phyloP scores from a whole-genome alignment of 371 early-diverging fungal species.

The Mortierella sp. region DNA sequence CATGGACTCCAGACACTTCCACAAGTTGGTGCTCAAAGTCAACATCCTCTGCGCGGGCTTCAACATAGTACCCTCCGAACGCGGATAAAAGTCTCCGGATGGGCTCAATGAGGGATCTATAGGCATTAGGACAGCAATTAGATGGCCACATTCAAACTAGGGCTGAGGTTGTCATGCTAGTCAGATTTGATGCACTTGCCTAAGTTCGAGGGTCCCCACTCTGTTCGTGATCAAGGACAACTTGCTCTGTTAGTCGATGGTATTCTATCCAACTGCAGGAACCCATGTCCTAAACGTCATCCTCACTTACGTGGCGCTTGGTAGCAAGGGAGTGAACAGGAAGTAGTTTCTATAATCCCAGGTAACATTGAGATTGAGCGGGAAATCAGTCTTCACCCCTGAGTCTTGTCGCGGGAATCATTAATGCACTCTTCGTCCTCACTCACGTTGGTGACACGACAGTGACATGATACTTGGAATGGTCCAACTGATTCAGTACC shows the following conservation, averaged over 20 bases:
- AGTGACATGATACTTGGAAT: slow-evolving; percentile 78
- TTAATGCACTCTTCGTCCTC: too few species aligned
- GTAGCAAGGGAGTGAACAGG: slow-evolving; percentile 86
- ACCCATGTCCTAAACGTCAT: neutral
- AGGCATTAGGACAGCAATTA: slow-evolving; percentile 44
- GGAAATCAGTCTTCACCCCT: neutral
- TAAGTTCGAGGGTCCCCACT: slow-evolving; percentile 85
- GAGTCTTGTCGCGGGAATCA: too few species aligned
- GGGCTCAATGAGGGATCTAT: slow-evolving; percentile 77
- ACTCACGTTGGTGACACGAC: slow-evolving; percentile 70
- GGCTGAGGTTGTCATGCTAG: too few species aligned
- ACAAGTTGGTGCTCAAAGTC: slow-evolving; percentile 73
- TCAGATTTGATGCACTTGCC: slow-evolving; percentile 53
- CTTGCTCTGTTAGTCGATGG: neutral
- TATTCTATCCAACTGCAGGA: too few species aligned
- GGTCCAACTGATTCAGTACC: slow-evolving; percentile 70
- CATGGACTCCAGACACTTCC: slow-evolving; percentile 58
- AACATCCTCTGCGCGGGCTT: slow-evolving; percentile 75
- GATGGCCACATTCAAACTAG: slow-evolving; percentile 21
- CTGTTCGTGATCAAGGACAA: slow-evolving; percentile 76
- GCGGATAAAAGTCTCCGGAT: slow-evolving; percentile 70
- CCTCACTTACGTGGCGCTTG: slow-evolving; percentile 70
- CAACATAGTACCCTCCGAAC: slow-evolving; percentile 61
- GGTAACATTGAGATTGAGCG: neutral
- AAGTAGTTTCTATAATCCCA: slow-evolving; percentile 79